phyloP scores from a whole-genome alignment of 768 basidiomycete species.

The Termitomyces sp. region DNA sequence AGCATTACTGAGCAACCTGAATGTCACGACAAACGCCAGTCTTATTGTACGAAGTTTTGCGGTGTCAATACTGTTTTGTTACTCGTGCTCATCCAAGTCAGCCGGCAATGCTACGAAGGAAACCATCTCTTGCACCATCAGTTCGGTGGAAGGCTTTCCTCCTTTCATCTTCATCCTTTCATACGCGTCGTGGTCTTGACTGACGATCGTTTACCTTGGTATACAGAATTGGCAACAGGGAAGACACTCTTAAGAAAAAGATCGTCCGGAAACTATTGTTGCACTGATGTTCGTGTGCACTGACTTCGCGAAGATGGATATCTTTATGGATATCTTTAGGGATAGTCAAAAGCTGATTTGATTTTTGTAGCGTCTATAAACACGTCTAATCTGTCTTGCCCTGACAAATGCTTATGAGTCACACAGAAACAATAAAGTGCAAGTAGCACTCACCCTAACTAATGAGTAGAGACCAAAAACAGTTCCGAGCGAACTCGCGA shows the following conservation, averaged over 20 bases:
- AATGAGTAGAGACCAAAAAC: slow-evolving; percentile 48
- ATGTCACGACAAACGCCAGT: not conserved
- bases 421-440: not conserved
- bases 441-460: slow-evolving; percentile 31
- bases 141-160: not conserved
- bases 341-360: not conserved
- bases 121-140: not conserved
- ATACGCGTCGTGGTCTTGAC: not conserved
- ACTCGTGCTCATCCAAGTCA: not conserved
- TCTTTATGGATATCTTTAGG: not conserved
- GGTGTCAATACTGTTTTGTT: not conserved
- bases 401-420: slow-evolving; percentile 6
- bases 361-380: slow-evolving; percentile 13
- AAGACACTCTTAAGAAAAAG: not conserved
- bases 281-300: not conserved
- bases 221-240: not conserved
- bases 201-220: not conserved
- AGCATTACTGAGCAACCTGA: not conserved
- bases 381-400: slow-evolving; percentile 18
- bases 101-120: not conserved
- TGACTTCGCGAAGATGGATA: not conserved
- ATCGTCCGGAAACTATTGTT: not conserved
- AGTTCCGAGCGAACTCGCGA: slow-evolving; percentile 52
- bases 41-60: not conserved
- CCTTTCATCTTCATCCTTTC: not conserved